Base-by-base conservation (phyloP, 495 filamentous ascomycete species). In the Aspergillus sclerotioniger region DNA sequence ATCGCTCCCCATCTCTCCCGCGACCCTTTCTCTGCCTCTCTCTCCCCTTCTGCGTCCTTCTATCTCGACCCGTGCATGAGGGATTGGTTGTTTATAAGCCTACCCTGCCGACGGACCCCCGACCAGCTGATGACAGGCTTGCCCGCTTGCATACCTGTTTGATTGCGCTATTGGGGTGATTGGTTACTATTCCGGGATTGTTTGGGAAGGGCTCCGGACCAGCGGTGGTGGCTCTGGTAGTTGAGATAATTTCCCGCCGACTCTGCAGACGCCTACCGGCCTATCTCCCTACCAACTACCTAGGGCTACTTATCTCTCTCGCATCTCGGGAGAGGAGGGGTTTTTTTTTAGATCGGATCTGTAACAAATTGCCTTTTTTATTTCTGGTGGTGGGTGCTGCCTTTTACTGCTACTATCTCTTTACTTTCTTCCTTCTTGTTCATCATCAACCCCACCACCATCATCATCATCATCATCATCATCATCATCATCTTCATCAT, bases 21-120 rank as follows among this genome's bases (percentile, higher is more conserved):
- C 31, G 9, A n/a, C 37, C 37, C 13, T 21, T 45, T 44, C 52
- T 37, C 51, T 54, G 6, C 33, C 29, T 28, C 53, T 56, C 54
- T 49, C 35, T 49, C 13, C 46, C 44, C 45, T 56, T 39, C 44
- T 49, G 25, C 25, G 16, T 46, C 54, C 32, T 56, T 56, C 54
- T 56, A 56, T 43, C 44, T 39, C 46, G 5, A 50, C 47, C 31
- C 47, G 47, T 50, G 47, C 47, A 32, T 28, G 47, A 50, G 31
- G 47, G 47, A 50, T 50, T 50, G 47, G 47, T 31, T n/a, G 28
- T 50, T 50, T 32, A 16, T 21, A 5, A 50, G 47, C 47, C 16
- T 33, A 50, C 25, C 47, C 29, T 49, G 45, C 54, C 54, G 19
- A 56, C 46, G 32, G 54, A 31, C 47, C 29, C 47, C 47, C 13